These are phyloP conservation scores for Fraxinus quadrangulata DNA, from an alignment of 257 asterid species.

Conservation along the genomic window DNA sequence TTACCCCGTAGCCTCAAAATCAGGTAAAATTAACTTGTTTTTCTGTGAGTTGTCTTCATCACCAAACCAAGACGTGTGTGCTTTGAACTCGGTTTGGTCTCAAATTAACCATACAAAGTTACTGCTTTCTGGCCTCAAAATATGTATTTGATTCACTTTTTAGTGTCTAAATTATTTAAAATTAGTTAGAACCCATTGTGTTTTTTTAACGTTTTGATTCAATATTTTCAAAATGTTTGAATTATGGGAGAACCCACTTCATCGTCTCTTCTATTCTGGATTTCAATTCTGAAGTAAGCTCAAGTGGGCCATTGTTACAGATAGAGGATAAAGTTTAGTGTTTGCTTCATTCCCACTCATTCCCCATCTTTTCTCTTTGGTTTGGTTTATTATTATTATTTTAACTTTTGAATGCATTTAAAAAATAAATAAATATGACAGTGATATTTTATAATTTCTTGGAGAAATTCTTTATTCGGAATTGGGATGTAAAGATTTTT, in stretches of 20 bases:
- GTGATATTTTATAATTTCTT: no score
- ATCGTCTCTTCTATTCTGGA: constrained; percentile 5
- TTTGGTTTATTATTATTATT: background rate
- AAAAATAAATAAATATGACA: no score
- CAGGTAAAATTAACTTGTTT: no score
- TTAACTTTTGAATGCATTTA: no score
- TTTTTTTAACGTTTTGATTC: background rate
- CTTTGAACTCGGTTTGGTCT: constrained; percentile 23
- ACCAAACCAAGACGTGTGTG: constrained; percentile 43
- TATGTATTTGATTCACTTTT: background rate
- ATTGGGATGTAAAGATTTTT: no score
- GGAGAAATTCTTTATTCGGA: no score
- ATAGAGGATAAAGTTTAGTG: constrained; percentile 28
- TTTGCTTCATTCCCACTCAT: constrained; percentile 30
- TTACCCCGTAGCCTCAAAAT: no score
- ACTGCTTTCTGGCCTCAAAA: constrained; percentile 11
- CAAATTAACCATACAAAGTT: constrained; percentile 21
- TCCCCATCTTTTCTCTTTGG: constrained; percentile 29
- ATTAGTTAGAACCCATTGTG: background rate
- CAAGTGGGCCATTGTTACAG: constrained; percentile 49
- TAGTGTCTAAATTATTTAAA: background rate
- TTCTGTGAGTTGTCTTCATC: constrained; percentile 11
- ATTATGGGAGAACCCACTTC: constrained; percentile 23
- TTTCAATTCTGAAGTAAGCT: constrained; percentile 13
- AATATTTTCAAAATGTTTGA: constrained; percentile 25